Conservation (phyloP, 106 monocot genomes). For the Amphibolis antarctica region DNA sequence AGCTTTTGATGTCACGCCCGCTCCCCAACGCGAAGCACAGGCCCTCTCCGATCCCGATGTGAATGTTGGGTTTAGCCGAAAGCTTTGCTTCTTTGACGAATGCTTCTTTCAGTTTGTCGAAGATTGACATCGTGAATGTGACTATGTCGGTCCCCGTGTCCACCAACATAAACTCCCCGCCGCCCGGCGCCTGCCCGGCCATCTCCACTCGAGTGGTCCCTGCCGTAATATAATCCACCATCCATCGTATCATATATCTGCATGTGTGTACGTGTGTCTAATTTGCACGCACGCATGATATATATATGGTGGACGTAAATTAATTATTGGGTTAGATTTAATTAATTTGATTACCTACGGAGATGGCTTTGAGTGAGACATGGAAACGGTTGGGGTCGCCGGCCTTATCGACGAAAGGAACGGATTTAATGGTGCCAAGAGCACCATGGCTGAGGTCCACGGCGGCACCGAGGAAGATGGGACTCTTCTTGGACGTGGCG, state of each 20-base stretch:
- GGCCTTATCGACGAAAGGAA: neutral
- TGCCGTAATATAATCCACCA: neutral
- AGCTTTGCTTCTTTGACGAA: neutral
- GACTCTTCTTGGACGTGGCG: neutral
- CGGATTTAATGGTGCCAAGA: neutral
- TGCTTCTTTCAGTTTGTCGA: neutral
- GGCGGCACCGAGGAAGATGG: neutral
- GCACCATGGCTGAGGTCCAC: neutral
- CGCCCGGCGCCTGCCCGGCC: neutral
- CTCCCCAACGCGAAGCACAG: neutral
- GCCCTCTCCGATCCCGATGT: neutral
- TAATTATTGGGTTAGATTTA: no score
- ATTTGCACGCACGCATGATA: neutral
- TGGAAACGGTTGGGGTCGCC: neutral
- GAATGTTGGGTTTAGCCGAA: neutral
- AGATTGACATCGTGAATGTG: constrained; percentile 1
- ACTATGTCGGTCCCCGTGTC: constrained; percentile 1
- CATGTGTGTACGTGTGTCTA: neutral
- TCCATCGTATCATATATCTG: no score
- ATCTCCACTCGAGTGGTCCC: neutral
- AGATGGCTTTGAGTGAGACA: neutral
- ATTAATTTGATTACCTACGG: neutral
- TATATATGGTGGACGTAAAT: no score
- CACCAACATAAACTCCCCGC: neutral
- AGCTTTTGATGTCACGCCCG: neutral